Evolutionary conservation across 163 green algal genomes (phyloP).

Genomic region (Scenedesmus sp.): DNA sequence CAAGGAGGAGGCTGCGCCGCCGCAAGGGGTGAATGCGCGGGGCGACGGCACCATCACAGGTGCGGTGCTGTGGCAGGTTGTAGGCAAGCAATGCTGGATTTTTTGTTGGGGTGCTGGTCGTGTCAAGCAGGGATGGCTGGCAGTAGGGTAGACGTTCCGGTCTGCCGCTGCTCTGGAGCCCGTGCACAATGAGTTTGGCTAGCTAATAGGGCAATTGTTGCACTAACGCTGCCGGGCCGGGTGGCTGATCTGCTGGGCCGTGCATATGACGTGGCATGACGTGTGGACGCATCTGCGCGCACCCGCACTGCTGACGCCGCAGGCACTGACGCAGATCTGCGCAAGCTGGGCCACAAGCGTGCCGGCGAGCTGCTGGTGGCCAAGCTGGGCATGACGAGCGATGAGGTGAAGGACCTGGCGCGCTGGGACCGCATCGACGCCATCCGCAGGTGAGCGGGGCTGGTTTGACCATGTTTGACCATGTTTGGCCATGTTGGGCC

Average conservation of each 20-base stretch:
- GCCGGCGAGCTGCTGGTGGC: slow-evolving; percentile 48
- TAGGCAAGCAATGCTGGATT: neutral
- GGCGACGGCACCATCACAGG: slow-evolving; percentile 53
- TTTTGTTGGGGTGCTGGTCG: neutral
- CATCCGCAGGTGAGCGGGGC: slow-evolving; percentile 16
- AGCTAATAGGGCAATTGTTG: too few relatives aligned
- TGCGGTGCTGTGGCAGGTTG: neutral
- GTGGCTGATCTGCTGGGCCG: too few relatives aligned
- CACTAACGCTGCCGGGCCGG: too few relatives aligned
- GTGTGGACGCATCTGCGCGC: neutral
- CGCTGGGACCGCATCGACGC: slow-evolving; percentile 51
- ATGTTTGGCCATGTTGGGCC: too few relatives aligned
- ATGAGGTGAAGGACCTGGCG: slow-evolving; percentile 2
- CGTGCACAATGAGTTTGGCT: too few relatives aligned
- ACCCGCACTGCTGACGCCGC: neutral
- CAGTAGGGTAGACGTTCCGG: too few relatives aligned
- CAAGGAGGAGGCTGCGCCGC: slow-evolving; percentile 36
- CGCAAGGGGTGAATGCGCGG: slow-evolving; percentile 23
- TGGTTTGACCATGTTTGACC: neutral
- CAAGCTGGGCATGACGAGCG: slow-evolving; percentile 39
- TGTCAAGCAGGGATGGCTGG: too few relatives aligned
- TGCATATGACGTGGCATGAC: neutral
- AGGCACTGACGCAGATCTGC: slow-evolving; percentile 54
- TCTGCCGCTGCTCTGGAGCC: too few relatives aligned
- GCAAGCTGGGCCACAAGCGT: slow-evolving; percentile 47